phyloP scores from a whole-genome alignment of 2,329 filamentous ascomycete genomes.

The Polytolypa hystricis region DNA sequence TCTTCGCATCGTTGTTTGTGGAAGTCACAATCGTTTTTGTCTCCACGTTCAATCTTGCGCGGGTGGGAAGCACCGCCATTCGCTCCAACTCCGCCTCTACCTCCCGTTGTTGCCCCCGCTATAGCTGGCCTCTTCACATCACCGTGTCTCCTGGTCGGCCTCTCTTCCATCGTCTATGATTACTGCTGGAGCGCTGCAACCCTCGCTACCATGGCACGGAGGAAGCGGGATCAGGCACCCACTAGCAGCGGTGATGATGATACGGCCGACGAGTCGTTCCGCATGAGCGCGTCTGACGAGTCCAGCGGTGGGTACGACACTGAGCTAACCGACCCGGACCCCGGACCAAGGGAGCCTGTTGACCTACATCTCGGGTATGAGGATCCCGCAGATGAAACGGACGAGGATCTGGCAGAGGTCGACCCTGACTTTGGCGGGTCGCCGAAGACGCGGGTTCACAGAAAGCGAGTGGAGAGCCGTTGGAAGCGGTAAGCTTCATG shows the following conservation, averaged over 20 bases:
- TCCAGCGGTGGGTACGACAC: slow-evolving; percentile 6
- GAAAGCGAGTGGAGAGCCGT: slow-evolving; percentile 9
- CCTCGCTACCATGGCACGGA: no score
- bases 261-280: background rate
- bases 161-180: no score
- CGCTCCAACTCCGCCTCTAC: no score
- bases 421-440: slow-evolving; percentile 13
- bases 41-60: background rate
- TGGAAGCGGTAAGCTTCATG: slow-evolving; percentile 11
- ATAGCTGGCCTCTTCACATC: no score
- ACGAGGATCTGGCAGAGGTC: slow-evolving; percentile 15
- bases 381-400: slow-evolving; percentile 14
- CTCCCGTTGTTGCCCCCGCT: background rate
- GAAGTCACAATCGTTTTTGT: background rate
- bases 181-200: no score
- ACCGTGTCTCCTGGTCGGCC: no score
- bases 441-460: slow-evolving; percentile 12
- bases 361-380: slow-evolving; percentile 6
- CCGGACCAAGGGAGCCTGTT: background rate
- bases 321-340: slow-evolving; percentile 10
- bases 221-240: no score
- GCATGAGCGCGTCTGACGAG: background rate
- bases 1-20: background rate
- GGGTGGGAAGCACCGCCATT: no score
- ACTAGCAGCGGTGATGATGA: no score